Conservation (phyloP, 352 stramenopile species). For the Peronospora tabacina region DNA sequence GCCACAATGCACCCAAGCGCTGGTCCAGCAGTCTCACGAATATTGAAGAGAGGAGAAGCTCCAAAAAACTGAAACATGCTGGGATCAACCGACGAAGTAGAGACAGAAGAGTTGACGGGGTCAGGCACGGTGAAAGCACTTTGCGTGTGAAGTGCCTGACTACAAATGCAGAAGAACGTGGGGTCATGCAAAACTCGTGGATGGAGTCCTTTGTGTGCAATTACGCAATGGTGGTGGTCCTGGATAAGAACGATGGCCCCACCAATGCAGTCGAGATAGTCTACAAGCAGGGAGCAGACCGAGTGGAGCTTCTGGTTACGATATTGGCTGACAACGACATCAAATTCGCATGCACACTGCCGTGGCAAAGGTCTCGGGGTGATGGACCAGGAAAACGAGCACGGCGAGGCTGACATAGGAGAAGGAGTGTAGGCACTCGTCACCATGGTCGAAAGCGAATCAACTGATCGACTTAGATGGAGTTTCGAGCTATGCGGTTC, state of each 20-base stretch:
- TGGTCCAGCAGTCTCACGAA: constrained; percentile 21
- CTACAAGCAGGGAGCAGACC: constrained; percentile 51
- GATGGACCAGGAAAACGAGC: constrained; percentile 35
- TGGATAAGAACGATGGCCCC: constrained; percentile 58
- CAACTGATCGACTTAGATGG: constrained; percentile 16
- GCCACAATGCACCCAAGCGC: constrained; percentile 54
- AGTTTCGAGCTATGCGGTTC: constrained; percentile 22
- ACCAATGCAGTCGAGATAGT: constrained; percentile 67
- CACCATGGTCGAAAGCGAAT: constrained; percentile 21
- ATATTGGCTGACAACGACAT: constrained; percentile 68
- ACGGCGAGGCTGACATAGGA: constrained; percentile 17
- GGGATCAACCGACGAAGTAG: constrained; percentile 6
- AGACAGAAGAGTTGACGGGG: constrained; percentile 16
- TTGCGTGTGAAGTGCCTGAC: constrained; percentile 34
- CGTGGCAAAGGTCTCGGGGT: constrained; percentile 29
- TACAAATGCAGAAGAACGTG: constrained; percentile 55
- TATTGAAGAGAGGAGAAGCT: constrained; percentile 42
- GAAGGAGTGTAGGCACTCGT: constrained; percentile 21
- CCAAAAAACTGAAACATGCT: constrained; percentile 56
- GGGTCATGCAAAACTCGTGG: constrained; percentile 42
- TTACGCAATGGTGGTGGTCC: constrained; percentile 52
- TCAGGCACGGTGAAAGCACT: constrained; percentile 43
- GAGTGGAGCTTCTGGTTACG: constrained; percentile 65
- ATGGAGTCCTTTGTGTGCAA: constrained; percentile 52
- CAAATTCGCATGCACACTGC: constrained; percentile 27